phyloP scores from a whole-genome alignment of 1,284 basidiomycete species.

The Sporisorium graminicola region DNA sequence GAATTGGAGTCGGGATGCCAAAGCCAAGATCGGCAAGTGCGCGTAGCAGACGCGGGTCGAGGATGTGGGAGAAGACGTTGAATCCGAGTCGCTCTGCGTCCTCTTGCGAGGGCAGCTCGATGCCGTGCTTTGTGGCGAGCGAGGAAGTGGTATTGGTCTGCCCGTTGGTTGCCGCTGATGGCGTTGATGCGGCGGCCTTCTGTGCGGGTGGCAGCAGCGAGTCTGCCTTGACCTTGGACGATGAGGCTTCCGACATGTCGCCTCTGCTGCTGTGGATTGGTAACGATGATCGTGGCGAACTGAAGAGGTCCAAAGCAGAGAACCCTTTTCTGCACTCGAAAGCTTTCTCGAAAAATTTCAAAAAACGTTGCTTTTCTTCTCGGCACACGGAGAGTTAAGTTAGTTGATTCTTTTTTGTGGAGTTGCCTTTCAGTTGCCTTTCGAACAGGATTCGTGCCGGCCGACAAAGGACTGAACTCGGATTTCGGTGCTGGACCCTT shows the following conservation, averaged over 20 bases:
- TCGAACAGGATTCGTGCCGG: conserved; percentile 21
- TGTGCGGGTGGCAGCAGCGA: conserved; percentile 34
- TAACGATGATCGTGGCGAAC: background rate
- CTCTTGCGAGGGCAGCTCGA: conserved; percentile 43
- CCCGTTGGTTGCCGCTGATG: background rate
- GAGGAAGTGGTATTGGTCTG: conserved; percentile 14
- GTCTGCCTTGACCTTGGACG: conserved; percentile 46
- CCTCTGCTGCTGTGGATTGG: background rate
- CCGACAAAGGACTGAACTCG: conserved; percentile 13
- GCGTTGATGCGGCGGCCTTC: background rate
- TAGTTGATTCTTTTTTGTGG: conserved; percentile 19
- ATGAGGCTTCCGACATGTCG: conserved; percentile 37
- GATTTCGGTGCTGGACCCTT: conserved; percentile 29
- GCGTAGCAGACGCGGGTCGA: conserved; percentile 79
- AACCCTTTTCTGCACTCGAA: background rate
- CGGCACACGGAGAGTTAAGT: background rate
- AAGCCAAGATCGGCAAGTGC: conserved; percentile 85
- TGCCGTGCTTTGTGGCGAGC: conserved; percentile 30
- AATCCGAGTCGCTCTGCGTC: conserved; percentile 52
- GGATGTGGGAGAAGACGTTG: conserved; percentile 75
- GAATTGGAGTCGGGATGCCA: conserved; percentile 83
- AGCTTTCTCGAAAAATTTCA: background rate
- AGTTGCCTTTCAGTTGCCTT: too few relatives aligned
- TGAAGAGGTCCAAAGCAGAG: background rate
- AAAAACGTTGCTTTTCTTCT: conserved; percentile 8